phyloP scores from a whole-genome alignment of 176 grass and related monocot species.

The Oryza australiensis region DNA sequence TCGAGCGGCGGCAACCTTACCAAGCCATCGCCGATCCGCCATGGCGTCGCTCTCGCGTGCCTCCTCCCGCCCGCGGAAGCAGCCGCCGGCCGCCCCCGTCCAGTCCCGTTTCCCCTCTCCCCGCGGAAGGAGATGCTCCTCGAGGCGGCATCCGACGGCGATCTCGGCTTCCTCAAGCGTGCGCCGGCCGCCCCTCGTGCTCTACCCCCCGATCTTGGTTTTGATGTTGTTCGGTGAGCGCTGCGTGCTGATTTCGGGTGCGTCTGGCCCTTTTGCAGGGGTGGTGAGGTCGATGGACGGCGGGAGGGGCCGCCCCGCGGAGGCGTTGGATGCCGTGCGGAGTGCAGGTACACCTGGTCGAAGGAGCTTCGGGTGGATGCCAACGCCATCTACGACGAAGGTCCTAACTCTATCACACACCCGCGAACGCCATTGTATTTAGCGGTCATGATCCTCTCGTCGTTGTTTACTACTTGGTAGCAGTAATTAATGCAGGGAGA shows the following conservation, averaged over 20 bases:
- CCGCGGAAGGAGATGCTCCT: conserved; percentile 25
- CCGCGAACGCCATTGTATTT: too few species aligned
- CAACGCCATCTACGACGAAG: not conserved
- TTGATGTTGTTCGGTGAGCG: not conserved
- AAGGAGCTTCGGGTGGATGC: conserved; percentile 21
- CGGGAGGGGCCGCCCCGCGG: conserved; percentile 18
- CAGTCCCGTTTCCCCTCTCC: not conserved
- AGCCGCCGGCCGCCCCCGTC: not conserved
- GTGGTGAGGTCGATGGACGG: not conserved
- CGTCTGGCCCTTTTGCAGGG: not conserved
- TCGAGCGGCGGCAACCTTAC: too few species aligned
- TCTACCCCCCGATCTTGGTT: not conserved
- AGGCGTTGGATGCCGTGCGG: conserved; percentile 11
- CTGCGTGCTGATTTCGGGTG: not conserved
- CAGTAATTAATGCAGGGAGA: not conserved
- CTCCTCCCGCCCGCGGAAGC: not conserved
- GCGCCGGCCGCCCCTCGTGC: not conserved
- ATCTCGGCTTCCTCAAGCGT: conserved; percentile 19
- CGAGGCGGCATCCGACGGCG: conserved; percentile 10
- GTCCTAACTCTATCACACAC: not conserved
- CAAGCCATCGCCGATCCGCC: too few species aligned
- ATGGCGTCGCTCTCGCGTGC: too few species aligned
- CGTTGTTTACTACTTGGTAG: not conserved
- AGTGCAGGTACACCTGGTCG: conserved; percentile 34
- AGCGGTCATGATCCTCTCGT: too few species aligned